Evolutionary conservation across 164 flowering plant species (phyloP).

Genomic region (Saururus chinensis): DNA sequence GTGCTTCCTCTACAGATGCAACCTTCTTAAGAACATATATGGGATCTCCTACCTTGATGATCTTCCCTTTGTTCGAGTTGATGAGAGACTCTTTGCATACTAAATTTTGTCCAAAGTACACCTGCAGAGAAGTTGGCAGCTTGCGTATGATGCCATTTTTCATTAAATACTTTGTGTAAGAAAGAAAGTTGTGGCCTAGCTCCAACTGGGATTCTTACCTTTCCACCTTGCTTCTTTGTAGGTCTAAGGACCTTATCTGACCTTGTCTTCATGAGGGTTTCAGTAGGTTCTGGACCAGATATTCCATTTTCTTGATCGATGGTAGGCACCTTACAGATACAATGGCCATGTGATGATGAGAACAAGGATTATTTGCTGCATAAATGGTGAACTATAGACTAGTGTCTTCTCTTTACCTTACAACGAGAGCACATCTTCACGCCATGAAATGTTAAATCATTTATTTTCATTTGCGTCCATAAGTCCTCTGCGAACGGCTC

Average conservation of each 20-base stretch:
- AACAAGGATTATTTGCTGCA: neutral
- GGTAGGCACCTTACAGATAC: slow-evolving; percentile 47
- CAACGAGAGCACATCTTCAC: slow-evolving; percentile 83
- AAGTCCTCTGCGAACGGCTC: slow-evolving; percentile 79
- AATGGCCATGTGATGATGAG: neutral
- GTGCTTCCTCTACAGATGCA: slow-evolving; percentile 44
- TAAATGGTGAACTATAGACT: neutral
- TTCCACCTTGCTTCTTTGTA: slow-evolving; percentile 42
- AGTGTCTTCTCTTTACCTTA: slow-evolving; percentile 41
- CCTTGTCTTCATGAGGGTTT: slow-evolving; percentile 50
- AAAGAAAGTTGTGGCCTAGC: neutral
- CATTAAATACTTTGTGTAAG: neutral
- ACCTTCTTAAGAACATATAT: slow-evolving; percentile 40
- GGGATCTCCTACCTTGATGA: slow-evolving; percentile 58
- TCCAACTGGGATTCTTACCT: slow-evolving; percentile 24
- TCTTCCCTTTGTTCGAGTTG: slow-evolving; percentile 28
- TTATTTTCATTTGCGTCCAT: slow-evolving; percentile 68
- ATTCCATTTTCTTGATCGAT: slow-evolving; percentile 68
- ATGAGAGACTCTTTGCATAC: slow-evolving; percentile 40
- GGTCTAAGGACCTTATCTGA: slow-evolving; percentile 68
- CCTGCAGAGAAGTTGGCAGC: slow-evolving; percentile 28
- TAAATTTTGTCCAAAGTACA: slow-evolving; percentile 73
- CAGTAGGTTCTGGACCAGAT: slow-evolving; percentile 55
- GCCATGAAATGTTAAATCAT: slow-evolving; percentile 46
- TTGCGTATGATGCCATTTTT: neutral